Percentiles rank a stretch among this genome's conserved stretches.
Conservation (phyloP, 345 rosid species). For the Hirschfeldia incana region DNA sequence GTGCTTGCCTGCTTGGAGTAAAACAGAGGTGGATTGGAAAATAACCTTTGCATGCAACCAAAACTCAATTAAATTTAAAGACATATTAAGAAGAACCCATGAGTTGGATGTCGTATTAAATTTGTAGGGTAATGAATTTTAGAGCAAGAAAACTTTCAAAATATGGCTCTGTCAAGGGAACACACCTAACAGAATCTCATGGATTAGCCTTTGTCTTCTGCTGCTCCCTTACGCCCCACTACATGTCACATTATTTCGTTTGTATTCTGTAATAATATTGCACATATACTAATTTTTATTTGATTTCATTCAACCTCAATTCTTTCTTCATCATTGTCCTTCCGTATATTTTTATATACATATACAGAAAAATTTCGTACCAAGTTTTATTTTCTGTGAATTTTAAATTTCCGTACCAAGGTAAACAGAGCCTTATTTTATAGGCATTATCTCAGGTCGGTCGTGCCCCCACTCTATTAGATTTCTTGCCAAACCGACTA, state of each 20-base stretch:
- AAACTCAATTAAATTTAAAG: not conserved
- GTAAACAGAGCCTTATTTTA: constrained; percentile 14
- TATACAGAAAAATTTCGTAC: constrained; percentile 5
- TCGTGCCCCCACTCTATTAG: not conserved
- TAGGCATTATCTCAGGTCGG: constrained; percentile 31
- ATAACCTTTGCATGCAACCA: not conserved
- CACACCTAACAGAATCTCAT: constrained; percentile 69
- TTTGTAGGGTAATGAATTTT: constrained; percentile 17
- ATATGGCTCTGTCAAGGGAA: constrained; percentile 55
- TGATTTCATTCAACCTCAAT: constrained; percentile 7
- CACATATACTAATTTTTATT: not conserved
- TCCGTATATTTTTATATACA: constrained; percentile 6
- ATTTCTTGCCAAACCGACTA: constrained; percentile 9
- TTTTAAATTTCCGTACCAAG: not conserved
- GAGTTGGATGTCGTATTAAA: constrained; percentile 20
- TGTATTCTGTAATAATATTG: constrained; percentile 11
- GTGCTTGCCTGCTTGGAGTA: not conserved
- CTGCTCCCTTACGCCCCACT: constrained; percentile 41
- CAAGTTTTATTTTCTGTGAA: not conserved
- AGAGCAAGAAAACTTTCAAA: constrained; percentile 16
- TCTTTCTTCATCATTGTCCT: constrained; percentile 35
- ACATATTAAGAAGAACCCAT: constrained; percentile 18
- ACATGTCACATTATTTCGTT: constrained; percentile 33
- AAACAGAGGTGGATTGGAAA: not conserved
- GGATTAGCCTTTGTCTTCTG: constrained; percentile 49